These are phyloP conservation scores for Apophysomyces sp. DNA, from an alignment of 371 early-diverging fungal genomes.

Conservation along the genomic window DNA sequence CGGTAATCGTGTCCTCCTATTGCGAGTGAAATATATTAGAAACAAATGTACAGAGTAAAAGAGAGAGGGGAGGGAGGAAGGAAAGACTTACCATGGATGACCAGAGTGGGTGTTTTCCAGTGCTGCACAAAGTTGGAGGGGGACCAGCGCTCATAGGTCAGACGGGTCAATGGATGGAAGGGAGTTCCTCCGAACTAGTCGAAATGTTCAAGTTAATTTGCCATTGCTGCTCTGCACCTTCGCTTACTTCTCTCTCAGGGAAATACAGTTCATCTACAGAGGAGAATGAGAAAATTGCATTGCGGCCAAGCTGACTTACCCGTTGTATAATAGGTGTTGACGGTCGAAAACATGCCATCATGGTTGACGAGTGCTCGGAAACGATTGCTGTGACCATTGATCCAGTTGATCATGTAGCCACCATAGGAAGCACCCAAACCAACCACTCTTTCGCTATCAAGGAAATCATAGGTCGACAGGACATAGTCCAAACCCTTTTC, in stretches of 20 bases:
- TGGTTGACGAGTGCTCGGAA: constrained; percentile 82
- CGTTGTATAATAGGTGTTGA: constrained; percentile 67
- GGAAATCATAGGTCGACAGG: constrained; percentile 53
- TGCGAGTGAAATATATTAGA: not conserved
- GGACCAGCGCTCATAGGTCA: constrained; percentile 66
- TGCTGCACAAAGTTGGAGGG: constrained; percentile 70
- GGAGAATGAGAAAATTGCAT: not conserved
- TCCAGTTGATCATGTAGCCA: constrained; percentile 85
- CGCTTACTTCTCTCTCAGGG: constrained; percentile 73
- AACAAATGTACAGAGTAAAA: not conserved
- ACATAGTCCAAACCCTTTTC: constrained; percentile 74
- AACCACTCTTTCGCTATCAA: constrained; percentile 62
- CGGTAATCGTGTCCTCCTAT: constrained; percentile 62
- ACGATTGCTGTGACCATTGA: constrained; percentile 51
- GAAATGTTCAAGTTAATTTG: not conserved
- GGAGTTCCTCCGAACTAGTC: constrained; percentile 70
- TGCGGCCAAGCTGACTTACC: not conserved
- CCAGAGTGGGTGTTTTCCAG: constrained; percentile 82
- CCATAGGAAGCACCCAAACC: constrained; percentile 85
- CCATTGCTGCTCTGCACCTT: not conserved
- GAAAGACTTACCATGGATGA: constrained; percentile 67
- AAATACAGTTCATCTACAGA: constrained; percentile 76
- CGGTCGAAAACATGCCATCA: constrained; percentile 78
- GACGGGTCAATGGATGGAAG: constrained; percentile 49
- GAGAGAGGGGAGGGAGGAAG: not conserved